phyloP scores from a whole-genome alignment of 2,329 filamentous ascomycete genomes.

The Fusarium neocosmosporiellum region DNA sequence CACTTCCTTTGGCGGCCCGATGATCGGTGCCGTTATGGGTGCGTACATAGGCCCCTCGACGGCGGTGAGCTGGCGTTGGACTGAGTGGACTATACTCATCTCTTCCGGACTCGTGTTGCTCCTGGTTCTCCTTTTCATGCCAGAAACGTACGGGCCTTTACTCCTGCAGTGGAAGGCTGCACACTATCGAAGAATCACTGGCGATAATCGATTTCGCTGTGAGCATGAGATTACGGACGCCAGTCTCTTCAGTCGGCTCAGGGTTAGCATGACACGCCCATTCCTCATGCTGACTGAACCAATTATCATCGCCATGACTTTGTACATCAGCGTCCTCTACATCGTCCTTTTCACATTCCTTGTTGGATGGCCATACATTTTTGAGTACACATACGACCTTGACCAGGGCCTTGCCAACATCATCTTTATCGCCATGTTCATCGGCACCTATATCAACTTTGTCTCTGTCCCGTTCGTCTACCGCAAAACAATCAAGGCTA shows the following conservation, averaged over 20 bases:
- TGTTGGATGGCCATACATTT: conserved; percentile 63
- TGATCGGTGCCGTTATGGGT: conserved; percentile 58
- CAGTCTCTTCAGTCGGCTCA: conserved; percentile 64
- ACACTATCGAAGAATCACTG: conserved; percentile 69
- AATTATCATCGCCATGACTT: conserved; percentile 55
- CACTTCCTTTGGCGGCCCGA: conserved; percentile 54
- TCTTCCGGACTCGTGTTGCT: conserved; percentile 67
- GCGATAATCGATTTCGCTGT: conserved; percentile 70
- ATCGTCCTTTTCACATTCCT: conserved; percentile 66
- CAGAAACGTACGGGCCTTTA: conserved; percentile 71
- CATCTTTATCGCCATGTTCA: conserved; percentile 57
- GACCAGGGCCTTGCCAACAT: conserved; percentile 55
- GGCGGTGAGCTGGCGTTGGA: conserved; percentile 68
- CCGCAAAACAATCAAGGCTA: conserved; percentile 45
- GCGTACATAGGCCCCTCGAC: conserved; percentile 73
- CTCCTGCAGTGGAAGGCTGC: conserved; percentile 70
- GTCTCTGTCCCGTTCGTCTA: conserved; percentile 50
- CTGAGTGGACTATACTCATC: conserved; percentile 73
- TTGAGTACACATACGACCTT: conserved; percentile 55
- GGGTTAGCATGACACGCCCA: conserved; percentile 57
- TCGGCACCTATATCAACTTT: conserved; percentile 52
- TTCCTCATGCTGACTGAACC: conserved; percentile 54
- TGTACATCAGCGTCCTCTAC: conserved; percentile 65
- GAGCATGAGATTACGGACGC: conserved; percentile 68
- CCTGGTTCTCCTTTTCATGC: conserved; percentile 69